Evolutionary conservation across 768 basidiomycete species (phyloP), one percentile per base, ranked within the genome.

Genomic region (Paxillus rubicundulus): DNA sequence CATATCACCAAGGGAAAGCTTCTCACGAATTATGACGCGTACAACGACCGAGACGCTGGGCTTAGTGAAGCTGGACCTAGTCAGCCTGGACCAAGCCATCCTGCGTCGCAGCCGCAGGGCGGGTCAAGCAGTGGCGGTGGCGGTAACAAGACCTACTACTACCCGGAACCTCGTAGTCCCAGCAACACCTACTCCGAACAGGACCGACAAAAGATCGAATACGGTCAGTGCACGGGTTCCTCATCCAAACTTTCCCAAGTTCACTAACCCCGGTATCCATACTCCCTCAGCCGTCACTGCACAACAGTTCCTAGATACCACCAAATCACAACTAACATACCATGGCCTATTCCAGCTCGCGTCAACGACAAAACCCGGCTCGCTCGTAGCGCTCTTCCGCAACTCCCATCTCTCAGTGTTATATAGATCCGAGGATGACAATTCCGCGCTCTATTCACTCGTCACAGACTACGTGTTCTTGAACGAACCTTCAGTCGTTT

Each of bases 341-440:
- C 79, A 91, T 49, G 93, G 93, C 0, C 77, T 95, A 32, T 93
- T 94, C 67, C 80, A 85, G 33, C 82, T 95, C 45, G 85, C 87
- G 0, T 66, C 75, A 7, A 60, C 67, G 3, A 62, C 81, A 30
- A 49, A 68, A 13, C 74, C 77, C 0, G 78, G 82, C 2, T 74
- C 82, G 2, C 81, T 94, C 49, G 86, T 87, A n/a, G 92, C 93
- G 1, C 81, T 95, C 55, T 96, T 94, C 77, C 84, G 94, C 47
- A 92, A 84, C 69, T 92, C 91, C 0, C 94, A 96, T 64, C 82
- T 97, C 13, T 86, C 87, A 0, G 93, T 96, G 9, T 74, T 97
- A 2, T 89, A 92, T 74, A 90, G 87, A 53, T 70, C 74, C 53
- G 47, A 45, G 0, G 62, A 63, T 5, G 68, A 73, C 21, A 73